phyloP scores from a whole-genome alignment of 306 rosid species.

The Abrus precatorius region DNA sequence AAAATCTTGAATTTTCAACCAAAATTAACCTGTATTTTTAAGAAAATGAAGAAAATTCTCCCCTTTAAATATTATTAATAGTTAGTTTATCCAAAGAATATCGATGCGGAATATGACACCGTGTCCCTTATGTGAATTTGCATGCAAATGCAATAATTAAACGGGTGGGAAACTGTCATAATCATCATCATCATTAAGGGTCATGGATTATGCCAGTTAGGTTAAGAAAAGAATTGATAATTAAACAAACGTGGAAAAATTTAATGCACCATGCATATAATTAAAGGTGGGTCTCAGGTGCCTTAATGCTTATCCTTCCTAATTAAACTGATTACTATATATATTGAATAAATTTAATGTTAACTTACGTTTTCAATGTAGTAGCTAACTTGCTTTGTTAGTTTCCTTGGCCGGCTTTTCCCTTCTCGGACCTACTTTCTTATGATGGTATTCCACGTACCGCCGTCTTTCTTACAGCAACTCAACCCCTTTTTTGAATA shows the following conservation, averaged over 20 bases:
- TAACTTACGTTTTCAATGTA: neutral
- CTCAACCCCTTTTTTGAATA: constrained; percentile 5
- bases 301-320: constrained; percentile 22
- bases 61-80: neutral
- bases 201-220: neutral
- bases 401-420: constrained; percentile 24
- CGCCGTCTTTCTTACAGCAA: constrained; percentile 48
- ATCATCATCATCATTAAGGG: neutral
- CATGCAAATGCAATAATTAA: constrained; percentile 34
- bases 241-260: constrained; percentile 13
- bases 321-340: neutral
- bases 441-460: constrained; percentile 30
- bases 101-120: neutral
- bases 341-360: neutral
- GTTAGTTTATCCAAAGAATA: constrained; percentile 21
- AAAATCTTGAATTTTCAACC: too few relatives aligned
- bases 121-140: constrained; percentile 13
- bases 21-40: too few relatives aligned
- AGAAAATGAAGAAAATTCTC: neutral
- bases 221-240: neutral
- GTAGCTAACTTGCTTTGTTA: constrained; percentile 30
- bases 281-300: constrained; percentile 4
- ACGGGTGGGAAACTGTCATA: constrained; percentile 4
- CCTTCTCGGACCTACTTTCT: neutral
- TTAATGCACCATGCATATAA: neutral